Percentiles rank a stretch among this genome's conserved stretches.
These are phyloP conservation scores for Urochloa ruziziensis DNA, from an alignment of 176 grass and related monocot species.

Conservation along the genomic window DNA sequence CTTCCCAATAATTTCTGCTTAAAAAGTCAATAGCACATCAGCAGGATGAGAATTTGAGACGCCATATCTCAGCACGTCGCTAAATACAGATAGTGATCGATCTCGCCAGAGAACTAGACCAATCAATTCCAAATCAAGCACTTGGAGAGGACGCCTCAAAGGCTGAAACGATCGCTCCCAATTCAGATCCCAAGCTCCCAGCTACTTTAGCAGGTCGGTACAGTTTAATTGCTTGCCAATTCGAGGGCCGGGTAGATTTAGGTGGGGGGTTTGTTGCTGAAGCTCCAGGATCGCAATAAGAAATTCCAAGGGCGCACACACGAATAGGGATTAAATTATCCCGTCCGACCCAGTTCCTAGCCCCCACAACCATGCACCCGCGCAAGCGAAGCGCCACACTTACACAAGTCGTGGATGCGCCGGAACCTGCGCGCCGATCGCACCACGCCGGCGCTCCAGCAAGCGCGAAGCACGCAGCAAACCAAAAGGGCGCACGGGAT, in stretches of 20 bases:
- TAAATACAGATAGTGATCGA: neutral
- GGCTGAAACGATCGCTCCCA: neutral
- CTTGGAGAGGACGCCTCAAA: neutral
- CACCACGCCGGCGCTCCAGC: neutral
- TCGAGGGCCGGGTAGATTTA: no score
- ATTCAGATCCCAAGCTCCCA: no score
- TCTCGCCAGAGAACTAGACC: neutral
- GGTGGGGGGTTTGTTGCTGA: no score
- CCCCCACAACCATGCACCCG: no score
- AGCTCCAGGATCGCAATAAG: no score
- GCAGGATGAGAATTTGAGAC: neutral
- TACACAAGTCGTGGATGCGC: neutral
- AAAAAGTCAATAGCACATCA: neutral
- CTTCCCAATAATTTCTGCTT: neutral
- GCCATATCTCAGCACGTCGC: neutral
- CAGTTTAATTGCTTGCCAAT: no score
- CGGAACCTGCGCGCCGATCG: neutral
- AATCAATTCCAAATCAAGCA: neutral
- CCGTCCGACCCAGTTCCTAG: no score
- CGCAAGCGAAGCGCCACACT: neutral
- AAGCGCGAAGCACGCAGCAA: neutral
- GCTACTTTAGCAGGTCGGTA: no score
- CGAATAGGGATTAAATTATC: no score
- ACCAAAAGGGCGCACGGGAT: neutral
- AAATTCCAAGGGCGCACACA: no score